phyloP scores from a whole-genome alignment of 2,329 filamentous ascomycete genomes.

The Sclerotinia glacialis region DNA sequence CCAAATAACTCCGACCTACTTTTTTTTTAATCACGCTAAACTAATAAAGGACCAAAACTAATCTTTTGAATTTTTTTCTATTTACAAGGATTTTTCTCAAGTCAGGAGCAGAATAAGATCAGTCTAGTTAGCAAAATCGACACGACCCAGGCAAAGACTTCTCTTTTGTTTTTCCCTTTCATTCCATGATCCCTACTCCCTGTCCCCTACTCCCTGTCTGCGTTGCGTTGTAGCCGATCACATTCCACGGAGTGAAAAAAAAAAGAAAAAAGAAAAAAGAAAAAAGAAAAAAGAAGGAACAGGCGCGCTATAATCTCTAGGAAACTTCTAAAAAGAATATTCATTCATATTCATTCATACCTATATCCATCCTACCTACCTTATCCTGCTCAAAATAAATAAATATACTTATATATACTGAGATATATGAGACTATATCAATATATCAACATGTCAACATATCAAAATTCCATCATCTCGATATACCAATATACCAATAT shows the following conservation, averaged over 20 bases:
- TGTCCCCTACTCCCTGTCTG: background rate
- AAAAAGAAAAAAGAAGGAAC: background rate
- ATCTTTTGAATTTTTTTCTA: background rate
- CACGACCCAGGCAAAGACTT: conserved; percentile 11
- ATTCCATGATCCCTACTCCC: conserved; percentile 3
- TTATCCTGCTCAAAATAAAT: background rate
- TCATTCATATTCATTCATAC: conserved; percentile 7
- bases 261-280: background rate
- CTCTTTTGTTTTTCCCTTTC: conserved; percentile 3
- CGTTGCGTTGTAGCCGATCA: conserved; percentile 1
- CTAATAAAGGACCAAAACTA: background rate
- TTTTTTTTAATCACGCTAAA: background rate
- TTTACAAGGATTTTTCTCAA: conserved; percentile 5
- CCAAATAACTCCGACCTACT: background rate
- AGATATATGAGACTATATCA: too few relatives aligned
- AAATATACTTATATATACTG: too few relatives aligned
- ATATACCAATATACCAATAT: too few relatives aligned
- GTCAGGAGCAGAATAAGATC: conserved; percentile 18
- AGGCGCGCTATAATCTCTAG: conserved; percentile 18
- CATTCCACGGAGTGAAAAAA: conserved; percentile 6
- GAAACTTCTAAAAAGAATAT: background rate
- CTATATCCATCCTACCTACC: background rate
- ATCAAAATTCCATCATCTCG: too few relatives aligned
- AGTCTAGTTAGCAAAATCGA: conserved; percentile 14
- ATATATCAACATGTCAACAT: too few relatives aligned